Base-by-base conservation (phyloP, 768 basidiomycete genomes). In the Gautieria morchelliformis region DNA sequence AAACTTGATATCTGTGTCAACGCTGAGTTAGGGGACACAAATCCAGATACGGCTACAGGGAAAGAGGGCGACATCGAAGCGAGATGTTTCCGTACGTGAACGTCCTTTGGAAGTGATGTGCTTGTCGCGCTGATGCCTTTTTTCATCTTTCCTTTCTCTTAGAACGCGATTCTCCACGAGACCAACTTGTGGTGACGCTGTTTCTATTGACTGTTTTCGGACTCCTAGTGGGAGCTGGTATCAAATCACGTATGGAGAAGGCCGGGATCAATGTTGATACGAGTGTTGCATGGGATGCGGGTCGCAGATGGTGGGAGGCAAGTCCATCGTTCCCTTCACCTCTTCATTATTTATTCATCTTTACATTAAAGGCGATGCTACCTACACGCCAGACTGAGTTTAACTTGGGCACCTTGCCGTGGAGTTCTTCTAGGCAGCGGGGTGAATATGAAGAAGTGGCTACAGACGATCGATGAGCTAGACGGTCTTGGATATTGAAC, bases 21-120 rank as follows among this genome's bases (percentile, higher is more conserved):
- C 27, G 90, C 90, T 48, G 78, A 80, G 51, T 72, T 94, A 53
- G 93, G 93, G 24, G 89, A 93, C 65, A 84, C 88, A 22, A 82
- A 96, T 70, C 89, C 89, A 27, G 93, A 96, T 70, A 93, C 89
- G 17, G 91, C 88, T 12, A 94, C 92, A 5, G 93, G 93, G 35
- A 93, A 89, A 67, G 93, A 95, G 70, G 93, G 93, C 44, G 92
- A 95, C 70, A 90, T 96, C 22, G 92, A 94, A 74, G 92, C 93
- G 58, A 77, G 93, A 68, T 96, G 93, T 77, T 95, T 95, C 74
- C 90, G 93, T 95, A 49, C 27, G 22, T 30, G 20, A 44, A 22
- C 20, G 1, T 44, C 3, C 8, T 5, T n/a, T 44, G 9, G 42
- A 9, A 52, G 57, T 62, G 32, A 58, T 42, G 52, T 42, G 9